Percentiles rank a stretch among this genome's conserved stretches.
phyloP scores from a whole-genome alignment of 495 filamentous ascomycete genomes.

The Haplographium delicatum region DNA sequence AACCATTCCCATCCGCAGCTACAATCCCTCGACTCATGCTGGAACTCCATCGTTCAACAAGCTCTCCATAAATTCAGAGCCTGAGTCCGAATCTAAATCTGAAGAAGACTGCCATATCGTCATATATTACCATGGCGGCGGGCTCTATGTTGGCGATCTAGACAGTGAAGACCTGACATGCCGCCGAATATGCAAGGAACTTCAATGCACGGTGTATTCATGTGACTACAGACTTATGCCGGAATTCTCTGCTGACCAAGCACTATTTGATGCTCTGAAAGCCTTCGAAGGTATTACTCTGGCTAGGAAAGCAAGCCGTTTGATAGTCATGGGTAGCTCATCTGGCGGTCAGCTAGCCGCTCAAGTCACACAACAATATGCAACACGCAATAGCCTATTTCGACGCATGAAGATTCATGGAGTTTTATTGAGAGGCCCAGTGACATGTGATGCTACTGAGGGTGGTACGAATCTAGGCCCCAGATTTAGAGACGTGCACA shows the following conservation, averaged over 20 bases:
- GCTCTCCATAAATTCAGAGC: neutral
- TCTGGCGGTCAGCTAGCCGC: constrained; percentile 30
- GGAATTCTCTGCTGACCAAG: constrained; percentile 18
- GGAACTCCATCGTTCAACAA: neutral
- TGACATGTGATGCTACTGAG: constrained; percentile 26
- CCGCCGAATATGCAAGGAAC: constrained; percentile 23
- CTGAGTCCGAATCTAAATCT: no score
- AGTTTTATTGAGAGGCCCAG: constrained; percentile 29
- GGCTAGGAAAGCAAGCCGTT: neutral
- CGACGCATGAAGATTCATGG: constrained; percentile 15
- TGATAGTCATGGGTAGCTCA: constrained; percentile 29
- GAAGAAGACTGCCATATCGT: constrained; percentile 4
- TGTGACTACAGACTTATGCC: constrained; percentile 29
- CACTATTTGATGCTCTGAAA: constrained; percentile 24
- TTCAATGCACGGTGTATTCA: constrained; percentile 24
- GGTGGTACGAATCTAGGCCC: constrained; percentile 19
- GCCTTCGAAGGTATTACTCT: constrained; percentile 14
- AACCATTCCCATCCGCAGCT: constrained; percentile 14
- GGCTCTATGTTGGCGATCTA: constrained; percentile 27
- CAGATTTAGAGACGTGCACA: constrained; percentile 18
- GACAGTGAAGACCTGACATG: constrained; percentile 31
- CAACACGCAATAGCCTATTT: neutral
- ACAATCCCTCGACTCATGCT: constrained; percentile 5
- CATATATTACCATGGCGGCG: constrained; percentile 32
- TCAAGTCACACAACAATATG: constrained; percentile 23